Base-by-base conservation (phyloP, 495 filamentous ascomycete species). In the Penicillium alfredii region DNA sequence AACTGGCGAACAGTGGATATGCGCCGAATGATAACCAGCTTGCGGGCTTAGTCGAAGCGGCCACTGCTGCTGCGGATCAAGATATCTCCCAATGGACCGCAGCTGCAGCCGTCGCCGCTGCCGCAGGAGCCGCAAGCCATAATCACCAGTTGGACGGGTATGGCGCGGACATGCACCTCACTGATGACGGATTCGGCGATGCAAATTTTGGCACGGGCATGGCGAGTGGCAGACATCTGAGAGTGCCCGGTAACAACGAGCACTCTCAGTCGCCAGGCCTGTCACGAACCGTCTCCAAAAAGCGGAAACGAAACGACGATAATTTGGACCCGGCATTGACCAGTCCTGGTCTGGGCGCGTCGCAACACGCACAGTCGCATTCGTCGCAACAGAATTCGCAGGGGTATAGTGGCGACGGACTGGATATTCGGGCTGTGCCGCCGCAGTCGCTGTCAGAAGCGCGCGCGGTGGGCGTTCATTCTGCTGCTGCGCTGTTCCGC, bases 181-280 rank as follows among this genome's bases (percentile, higher is more conserved):
- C 55, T 6, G 65, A 69, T 20, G 64, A 72, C 28, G 53, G 60
- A 0, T 68, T 71, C 36, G 56, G 55, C 2, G 65, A 70, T 33
- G 35, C 55, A 14, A 51, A 56, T 10, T 71, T 69, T 22, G 55
- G 45, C 1, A 16, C 52, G 4, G 45, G 55, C 2, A 45, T 63
- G 13, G 35, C 49, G 15, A 45, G 44, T 10, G 58, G 51, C 8
- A 55, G 61, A 40, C 54, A 58, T 8, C 31, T 61, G 24, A 52
- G 61, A 29, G 55, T 40, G 8, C 47, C 47, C 8, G 56, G 47
- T 10, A 51, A 36, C 12, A 59, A 88, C 56, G 78, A 77, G 42
- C 88, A 95, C 55, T 69, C 84, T 20, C 88, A 94, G 50, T 80
- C 87, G 3, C 52, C 79, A 8, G 90, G 90, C 7, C 66, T 98